Evolutionary conservation across 164 flowering plant genomes (phyloP).

Genomic region (Piper longum): DNA sequence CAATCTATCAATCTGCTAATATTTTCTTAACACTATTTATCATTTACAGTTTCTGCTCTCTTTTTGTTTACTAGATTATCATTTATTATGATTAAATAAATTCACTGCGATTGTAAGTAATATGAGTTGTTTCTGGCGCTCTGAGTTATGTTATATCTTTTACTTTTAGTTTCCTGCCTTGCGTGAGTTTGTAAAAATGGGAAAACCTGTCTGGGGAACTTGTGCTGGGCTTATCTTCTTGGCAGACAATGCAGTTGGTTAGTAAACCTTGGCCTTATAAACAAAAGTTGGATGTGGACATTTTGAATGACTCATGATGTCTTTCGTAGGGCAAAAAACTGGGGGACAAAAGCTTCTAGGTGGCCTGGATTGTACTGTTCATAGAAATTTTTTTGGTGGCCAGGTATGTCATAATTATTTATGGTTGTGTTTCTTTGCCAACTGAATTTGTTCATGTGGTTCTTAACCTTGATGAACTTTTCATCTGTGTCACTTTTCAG

Average conservation of each 20-base stretch:
- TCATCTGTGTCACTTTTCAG: constrained; percentile 20
- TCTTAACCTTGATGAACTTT: background rate
- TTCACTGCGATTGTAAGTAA: no score
- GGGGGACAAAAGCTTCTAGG: constrained; percentile 91
- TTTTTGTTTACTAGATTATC: background rate
- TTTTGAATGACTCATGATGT: constrained; percentile 1
- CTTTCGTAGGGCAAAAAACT: constrained; percentile 58
- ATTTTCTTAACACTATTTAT: background rate
- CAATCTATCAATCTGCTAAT: background rate
- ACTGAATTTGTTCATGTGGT: background rate
- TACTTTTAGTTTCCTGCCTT: constrained; percentile 73
- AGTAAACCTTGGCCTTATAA: constrained; percentile 3
- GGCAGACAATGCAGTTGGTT: constrained; percentile 73
- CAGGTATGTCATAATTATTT: constrained; percentile 34
- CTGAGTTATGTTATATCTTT: background rate
- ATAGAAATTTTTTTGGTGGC: constrained; percentile 89
- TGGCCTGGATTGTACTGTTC: constrained; percentile 86
- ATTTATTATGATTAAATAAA: background rate
- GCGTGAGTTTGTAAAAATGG: constrained; percentile 75
- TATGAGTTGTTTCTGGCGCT: background rate
- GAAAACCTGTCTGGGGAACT: constrained; percentile 99
- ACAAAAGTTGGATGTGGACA: background rate
- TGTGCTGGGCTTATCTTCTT: constrained; percentile 97
- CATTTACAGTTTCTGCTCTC: background rate
- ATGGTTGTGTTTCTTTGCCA: background rate